Evolutionary conservation across 1,284 basidiomycete species (phyloP).

Genomic region (Mycena citricolor): DNA sequence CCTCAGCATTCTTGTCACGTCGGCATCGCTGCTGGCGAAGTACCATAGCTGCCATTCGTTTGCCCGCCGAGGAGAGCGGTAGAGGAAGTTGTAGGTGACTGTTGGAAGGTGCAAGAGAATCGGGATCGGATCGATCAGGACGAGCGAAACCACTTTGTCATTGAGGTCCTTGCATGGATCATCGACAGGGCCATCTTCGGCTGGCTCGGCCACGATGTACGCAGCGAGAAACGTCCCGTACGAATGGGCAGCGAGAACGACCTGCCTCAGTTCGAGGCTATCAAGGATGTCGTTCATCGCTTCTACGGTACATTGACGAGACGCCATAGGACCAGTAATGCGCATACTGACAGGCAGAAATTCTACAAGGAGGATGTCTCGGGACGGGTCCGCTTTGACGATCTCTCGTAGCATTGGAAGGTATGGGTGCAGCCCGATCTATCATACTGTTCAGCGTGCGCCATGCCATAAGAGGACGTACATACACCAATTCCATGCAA

Average conservation of each 20-base stretch:
- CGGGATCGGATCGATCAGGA: conserved; percentile 64
- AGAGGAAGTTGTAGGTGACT: conserved; percentile 66
- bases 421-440: conserved; percentile 66
- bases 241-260: conserved; percentile 56
- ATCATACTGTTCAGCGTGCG: conserved; percentile 3
- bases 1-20: conserved; percentile 55
- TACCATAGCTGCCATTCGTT: conserved; percentile 72
- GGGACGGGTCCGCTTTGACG: conserved; percentile 39
- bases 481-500: conserved; percentile 66
- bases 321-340: conserved; percentile 51
- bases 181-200: conserved; percentile 19
- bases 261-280: conserved; percentile 38
- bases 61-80: conserved; percentile 53
- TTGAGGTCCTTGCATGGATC: conserved; percentile 19
- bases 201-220: conserved; percentile 43
- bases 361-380: conserved; percentile 60
- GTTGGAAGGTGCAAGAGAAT: conserved; percentile 60
- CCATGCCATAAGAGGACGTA: conserved; percentile 10
- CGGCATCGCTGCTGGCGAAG: conserved; percentile 61
- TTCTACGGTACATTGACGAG: conserved; percentile 37
- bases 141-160: conserved; percentile 37
- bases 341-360: conserved; percentile 59
- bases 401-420: conserved; percentile 47
- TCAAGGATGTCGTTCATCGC: conserved; percentile 43
- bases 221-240: conserved; percentile 61